phyloP scores from a whole-genome alignment of 2,329 filamentous ascomycete species.

The Endocalyx cinctus region DNA sequence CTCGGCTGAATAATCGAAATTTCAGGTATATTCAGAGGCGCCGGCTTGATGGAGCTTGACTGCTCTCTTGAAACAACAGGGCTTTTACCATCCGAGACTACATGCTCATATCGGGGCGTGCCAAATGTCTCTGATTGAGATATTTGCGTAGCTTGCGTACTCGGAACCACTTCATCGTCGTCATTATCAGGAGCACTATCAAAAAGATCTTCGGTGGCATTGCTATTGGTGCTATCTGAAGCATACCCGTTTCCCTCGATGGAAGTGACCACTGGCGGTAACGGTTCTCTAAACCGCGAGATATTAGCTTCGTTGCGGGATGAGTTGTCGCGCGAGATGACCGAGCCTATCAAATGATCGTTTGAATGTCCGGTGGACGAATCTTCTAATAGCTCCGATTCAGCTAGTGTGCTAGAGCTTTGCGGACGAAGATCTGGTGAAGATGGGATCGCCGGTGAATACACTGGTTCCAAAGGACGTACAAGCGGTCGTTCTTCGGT shows the following conservation, averaged over 20 bases:
- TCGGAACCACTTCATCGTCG: slow-evolving; percentile 13
- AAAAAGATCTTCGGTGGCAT: slow-evolving; percentile 33
- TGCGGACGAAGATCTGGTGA: slow-evolving; percentile 22
- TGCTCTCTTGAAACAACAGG: no score
- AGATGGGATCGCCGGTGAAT: slow-evolving; percentile 21
- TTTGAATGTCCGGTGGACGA: slow-evolving; percentile 47
- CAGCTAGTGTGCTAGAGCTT: slow-evolving; percentile 16
- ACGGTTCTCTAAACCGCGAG: slow-evolving; percentile 55
- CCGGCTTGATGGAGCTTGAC: no score
- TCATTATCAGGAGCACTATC: slow-evolving; percentile 11
- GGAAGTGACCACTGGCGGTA: slow-evolving; percentile 67
- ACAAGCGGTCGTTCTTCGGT: slow-evolving; percentile 54
- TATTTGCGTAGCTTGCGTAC: slow-evolving; percentile 14
- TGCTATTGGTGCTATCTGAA: slow-evolving; percentile 50
- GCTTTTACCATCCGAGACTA: slow-evolving; percentile 12
- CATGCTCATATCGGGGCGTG: slow-evolving; percentile 10
- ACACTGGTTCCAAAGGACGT: slow-evolving; percentile 40
- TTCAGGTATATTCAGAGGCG: slow-evolving; percentile 34
- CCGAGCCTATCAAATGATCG: slow-evolving; percentile 54
- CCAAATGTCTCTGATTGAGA: no score
- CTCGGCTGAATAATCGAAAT: slow-evolving; percentile 44
- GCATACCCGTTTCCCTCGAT: slow-evolving; percentile 61
- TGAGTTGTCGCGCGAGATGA: slow-evolving; percentile 51
- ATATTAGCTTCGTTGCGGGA: slow-evolving; percentile 52
- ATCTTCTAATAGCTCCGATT: slow-evolving; percentile 26